A percentile compares a stretch with the other conserved stretches of the same genome.
Evolutionary conservation across 257 asterid species (phyloP).

Genomic region (Rehmannia glutinosa): DNA sequence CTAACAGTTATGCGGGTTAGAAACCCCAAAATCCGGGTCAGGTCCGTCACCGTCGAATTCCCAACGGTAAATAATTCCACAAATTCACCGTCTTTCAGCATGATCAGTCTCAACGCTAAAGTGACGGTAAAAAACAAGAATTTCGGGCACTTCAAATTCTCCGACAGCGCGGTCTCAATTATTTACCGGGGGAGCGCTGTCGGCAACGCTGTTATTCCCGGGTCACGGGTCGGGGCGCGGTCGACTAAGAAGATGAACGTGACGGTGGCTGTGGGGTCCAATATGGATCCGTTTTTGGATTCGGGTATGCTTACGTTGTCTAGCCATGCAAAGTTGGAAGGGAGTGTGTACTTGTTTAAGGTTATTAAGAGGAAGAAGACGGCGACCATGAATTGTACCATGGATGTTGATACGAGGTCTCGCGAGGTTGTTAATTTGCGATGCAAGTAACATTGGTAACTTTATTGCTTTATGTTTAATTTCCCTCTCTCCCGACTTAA

Average conservation of each 20-base stretch:
- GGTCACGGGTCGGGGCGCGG: neutral
- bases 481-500: too few species aligned
- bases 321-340: conserved; percentile 13
- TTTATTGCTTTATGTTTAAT: neutral
- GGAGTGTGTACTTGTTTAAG: conserved; percentile 9
- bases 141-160: conserved; percentile 22
- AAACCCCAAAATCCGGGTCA: conserved; percentile 20
- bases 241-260: conserved; percentile 11
- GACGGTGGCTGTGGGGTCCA: conserved; percentile 9
- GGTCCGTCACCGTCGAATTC: neutral
- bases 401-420: conserved; percentile 21
- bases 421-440: conserved; percentile 11
- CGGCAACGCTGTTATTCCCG: conserved; percentile 8
- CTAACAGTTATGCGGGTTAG: conserved; percentile 7
- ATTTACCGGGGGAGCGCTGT: conserved; percentile 16
- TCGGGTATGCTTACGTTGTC: conserved; percentile 22
- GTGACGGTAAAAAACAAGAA: conserved; percentile 16
- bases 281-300: neutral
- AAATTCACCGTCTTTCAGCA: conserved; percentile 17
- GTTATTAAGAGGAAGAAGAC: conserved; percentile 20
- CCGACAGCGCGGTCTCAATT: conserved; percentile 1
- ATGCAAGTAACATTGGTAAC: conserved; percentile 12
- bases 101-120: conserved; percentile 9
- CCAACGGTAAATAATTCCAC: neutral
- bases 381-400: conserved; percentile 22